phyloP scores from a whole-genome alignment of 805 yeast genomes.

The Yamadazyma paraphyllophila region DNA sequence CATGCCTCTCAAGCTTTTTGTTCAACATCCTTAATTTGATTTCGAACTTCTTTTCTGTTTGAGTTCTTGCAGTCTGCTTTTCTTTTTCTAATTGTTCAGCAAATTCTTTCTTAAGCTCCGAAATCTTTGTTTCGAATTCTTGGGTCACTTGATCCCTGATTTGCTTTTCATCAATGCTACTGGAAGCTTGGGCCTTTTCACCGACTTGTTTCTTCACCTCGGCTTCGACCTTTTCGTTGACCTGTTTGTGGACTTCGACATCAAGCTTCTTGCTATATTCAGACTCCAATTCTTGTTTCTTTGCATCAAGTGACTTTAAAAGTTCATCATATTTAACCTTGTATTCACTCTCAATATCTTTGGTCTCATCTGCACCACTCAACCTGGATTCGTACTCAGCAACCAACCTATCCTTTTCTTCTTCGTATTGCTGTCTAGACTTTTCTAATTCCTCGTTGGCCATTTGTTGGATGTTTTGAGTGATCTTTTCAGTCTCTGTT shows the following conservation, averaged over 20 bases:
- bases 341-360: slow-evolving; percentile 14
- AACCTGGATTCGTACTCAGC: slow-evolving; percentile 11
- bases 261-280: slow-evolving; percentile 24
- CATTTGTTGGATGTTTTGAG: background rate
- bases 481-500: slow-evolving; percentile 1
- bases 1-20: slow-evolving; percentile 52
- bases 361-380: background rate
- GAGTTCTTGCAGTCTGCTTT: slow-evolving; percentile 43
- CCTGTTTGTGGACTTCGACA: slow-evolving; percentile 23
- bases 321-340: slow-evolving; percentile 16
- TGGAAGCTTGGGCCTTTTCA: slow-evolving; percentile 18
- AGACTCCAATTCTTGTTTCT: slow-evolving; percentile 14
- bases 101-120: slow-evolving; percentile 21
- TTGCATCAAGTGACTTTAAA: slow-evolving; percentile 16
- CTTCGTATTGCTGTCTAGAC: slow-evolving; percentile 9
- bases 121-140: slow-evolving; percentile 15
- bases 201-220: slow-evolving; percentile 15
- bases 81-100: slow-evolving; percentile 19
- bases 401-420: slow-evolving; percentile 8
- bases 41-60: slow-evolving; percentile 56
- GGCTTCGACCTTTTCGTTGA: slow-evolving; percentile 27
- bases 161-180: slow-evolving; percentile 5
- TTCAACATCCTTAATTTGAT: slow-evolving; percentile 56
- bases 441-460: slow-evolving; percentile 15
- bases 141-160: slow-evolving; percentile 4